Percentiles rank a stretch among this genome's conserved stretches.
phyloP scores from a whole-genome alignment of 495 filamentous ascomycete genomes.

The Jackrogersella multiformis region DNA sequence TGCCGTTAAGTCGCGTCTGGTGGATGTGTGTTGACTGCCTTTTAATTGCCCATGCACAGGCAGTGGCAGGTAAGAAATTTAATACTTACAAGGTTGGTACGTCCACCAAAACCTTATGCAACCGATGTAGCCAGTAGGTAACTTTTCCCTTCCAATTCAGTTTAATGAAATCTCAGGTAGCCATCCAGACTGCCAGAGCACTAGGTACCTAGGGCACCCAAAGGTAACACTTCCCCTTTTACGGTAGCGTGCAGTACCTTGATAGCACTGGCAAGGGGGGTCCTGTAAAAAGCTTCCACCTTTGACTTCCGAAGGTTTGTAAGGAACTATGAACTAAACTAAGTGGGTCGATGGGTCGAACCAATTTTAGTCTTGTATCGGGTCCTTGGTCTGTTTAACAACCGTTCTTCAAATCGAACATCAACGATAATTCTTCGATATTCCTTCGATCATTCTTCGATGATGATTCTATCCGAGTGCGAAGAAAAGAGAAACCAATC shows the following conservation, averaged over 20 bases:
- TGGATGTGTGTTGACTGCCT: no score
- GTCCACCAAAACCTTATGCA: background rate
- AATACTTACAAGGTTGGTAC: background rate
- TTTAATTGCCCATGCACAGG: no score
- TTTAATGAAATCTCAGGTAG: conserved; percentile 31
- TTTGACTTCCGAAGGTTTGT: conserved; percentile 25
- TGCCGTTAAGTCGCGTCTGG: no score
- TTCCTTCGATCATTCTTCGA: conserved; percentile 21
- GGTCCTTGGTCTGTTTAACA: conserved; percentile 9
- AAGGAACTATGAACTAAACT: no score
- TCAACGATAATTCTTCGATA: conserved; percentile 5
- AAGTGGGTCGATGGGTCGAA: conserved; percentile 25
- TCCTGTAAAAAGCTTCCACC: conserved; percentile 31
- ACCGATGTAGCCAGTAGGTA: conserved; percentile 26
- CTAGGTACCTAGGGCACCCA: no score
- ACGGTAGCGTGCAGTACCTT: conserved; percentile 26
- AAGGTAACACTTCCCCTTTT: conserved; percentile 27
- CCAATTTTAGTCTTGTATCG: conserved; percentile 19
- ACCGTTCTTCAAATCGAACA: background rate
- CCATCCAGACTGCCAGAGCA: no score
- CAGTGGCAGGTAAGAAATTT: background rate
- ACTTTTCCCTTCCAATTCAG: background rate
- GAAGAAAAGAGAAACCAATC: background rate
- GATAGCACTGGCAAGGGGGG: conserved; percentile 23
- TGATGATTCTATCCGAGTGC: background rate